Conservation (phyloP, 805 yeast species). For the Grigorovia jiainica region DNA sequence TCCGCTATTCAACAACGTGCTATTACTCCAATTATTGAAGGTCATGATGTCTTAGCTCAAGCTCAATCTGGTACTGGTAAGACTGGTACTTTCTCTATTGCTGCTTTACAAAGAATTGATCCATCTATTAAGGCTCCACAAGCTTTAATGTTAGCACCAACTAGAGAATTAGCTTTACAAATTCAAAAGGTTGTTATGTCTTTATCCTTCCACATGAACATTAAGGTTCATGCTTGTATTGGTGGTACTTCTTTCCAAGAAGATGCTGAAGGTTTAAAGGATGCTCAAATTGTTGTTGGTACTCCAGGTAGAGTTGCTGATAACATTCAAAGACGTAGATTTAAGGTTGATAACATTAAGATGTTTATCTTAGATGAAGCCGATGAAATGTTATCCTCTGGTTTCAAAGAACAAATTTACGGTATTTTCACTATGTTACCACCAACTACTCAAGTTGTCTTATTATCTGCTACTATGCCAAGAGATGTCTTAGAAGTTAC, state of each 20-base stretch:
- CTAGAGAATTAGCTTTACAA: constrained; percentile 95
- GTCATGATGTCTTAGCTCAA: constrained; percentile 94
- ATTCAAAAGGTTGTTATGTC: constrained; percentile 88
- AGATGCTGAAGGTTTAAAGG: constrained; percentile 74
- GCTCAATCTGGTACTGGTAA: constrained; percentile 99
- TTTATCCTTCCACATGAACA: constrained; percentile 82
- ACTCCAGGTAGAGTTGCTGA: constrained; percentile 98
- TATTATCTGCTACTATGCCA: constrained; percentile 92
- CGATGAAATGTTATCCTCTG: constrained; percentile 82
- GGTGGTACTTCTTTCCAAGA: constrained; percentile 92
- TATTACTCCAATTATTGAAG: constrained; percentile 85
- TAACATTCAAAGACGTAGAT: constrained; percentile 84
- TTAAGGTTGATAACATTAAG: constrained; percentile 75
- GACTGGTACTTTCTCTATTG: constrained; percentile 94
- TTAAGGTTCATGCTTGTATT: constrained; percentile 90
- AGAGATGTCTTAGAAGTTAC: constrained; percentile 87
- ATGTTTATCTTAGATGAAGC: constrained; percentile 97
- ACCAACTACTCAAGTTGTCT: constrained; percentile 79
- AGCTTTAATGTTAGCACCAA: constrained; percentile 92
- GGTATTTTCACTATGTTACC: constrained; percentile 84
- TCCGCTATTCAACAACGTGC: constrained; percentile 98
- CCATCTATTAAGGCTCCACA: constrained; percentile 65
- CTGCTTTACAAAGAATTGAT: constrained; percentile 68
- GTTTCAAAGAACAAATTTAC: constrained; percentile 92
- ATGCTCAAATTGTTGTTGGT: constrained; percentile 89